A percentile compares a stretch with the other conserved stretches of the same genome.
Evolutionary conservation across 1,139 yeast species (phyloP).

Genomic region (Debaryomyces fabryi): DNA sequence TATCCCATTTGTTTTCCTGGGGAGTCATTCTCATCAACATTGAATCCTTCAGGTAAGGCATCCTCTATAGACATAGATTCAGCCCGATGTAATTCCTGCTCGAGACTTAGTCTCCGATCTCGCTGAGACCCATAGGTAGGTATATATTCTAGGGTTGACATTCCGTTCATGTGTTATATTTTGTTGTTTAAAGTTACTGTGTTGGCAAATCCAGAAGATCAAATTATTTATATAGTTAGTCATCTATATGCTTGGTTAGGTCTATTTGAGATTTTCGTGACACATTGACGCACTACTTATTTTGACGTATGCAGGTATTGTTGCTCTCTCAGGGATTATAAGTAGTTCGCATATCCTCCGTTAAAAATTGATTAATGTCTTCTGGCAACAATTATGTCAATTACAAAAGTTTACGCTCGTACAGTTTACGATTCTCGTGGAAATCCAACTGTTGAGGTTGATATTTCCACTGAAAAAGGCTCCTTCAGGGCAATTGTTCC

Average conservation of each 20-base stretch:
- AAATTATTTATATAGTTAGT: too few relatives aligned
- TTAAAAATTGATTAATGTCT: background rate
- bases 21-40: conserved; percentile 3
- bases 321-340: background rate
- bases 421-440: conserved; percentile 97
- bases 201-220: background rate
- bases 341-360: background rate
- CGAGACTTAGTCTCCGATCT: conserved; percentile 8
- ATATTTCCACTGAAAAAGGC: conserved; percentile 82
- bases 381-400: conserved; percentile 28
- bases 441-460: conserved; percentile 98
- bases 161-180: background rate
- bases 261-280: background rate
- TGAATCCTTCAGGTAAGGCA: conserved; percentile 10
- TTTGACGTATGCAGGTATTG: background rate
- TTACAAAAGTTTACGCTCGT: conserved; percentile 76
- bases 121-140: background rate
- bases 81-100: conserved; percentile 3
- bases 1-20: background rate
- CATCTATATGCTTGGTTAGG: background rate
- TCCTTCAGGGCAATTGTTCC: conserved; percentile 92
- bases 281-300: background rate
- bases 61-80: conserved; percentile 7
- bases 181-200: background rate
- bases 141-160: background rate